Base-by-base conservation (phyloP, 116 monocot genomes). In the Thalassia testudinum region DNA sequence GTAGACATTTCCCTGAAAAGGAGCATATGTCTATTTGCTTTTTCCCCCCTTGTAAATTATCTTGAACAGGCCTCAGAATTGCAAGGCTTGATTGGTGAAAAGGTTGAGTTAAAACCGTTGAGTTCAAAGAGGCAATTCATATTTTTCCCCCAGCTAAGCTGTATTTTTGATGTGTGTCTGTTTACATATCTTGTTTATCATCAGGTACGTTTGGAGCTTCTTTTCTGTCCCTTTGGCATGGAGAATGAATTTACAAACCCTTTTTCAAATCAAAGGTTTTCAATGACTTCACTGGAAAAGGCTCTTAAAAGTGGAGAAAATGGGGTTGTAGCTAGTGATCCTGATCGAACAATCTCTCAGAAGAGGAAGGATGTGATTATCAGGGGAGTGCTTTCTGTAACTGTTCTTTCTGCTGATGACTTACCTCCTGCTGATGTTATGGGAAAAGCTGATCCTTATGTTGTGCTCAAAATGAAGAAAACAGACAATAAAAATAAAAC, bases 391-490 rank as follows among this genome's bases (percentile, higher is more conserved):
- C 86, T 99, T 22, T 83, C 86, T 20, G 90, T 86, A 40, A 99
- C 86, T 28, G 76, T 99, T 43, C 58, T 99, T 48, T 85, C 99
- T 24, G 90, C 86, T 24, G 90, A 90, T 53, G 75, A 99, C 59
- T 78, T 99, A 70, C 90, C 99, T 28, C 61, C 73, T 14, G 80
- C 80, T 80, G 99, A 99, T 75, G 43, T 99, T n/a, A 55, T 75
- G 63, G 99, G 99, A 28, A 99, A 90, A 47, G 79, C 99, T 23
- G 99, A 99, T 52, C 90, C 99, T 7, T 99, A 64, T 76, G 86
- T 99, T 49, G 82, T 89, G 14, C 53, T 99, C 7, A 65, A 59
- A 18, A 73, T 99, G 90, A 99, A 86, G 60, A 99, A 99, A 65
- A 60, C 78, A n/a, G 82, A 75, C 68, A 64, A 64, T 27, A 99